phyloP scores from a whole-genome alignment of 352 stramenopile species.

The Phytopythium aichiense region DNA sequence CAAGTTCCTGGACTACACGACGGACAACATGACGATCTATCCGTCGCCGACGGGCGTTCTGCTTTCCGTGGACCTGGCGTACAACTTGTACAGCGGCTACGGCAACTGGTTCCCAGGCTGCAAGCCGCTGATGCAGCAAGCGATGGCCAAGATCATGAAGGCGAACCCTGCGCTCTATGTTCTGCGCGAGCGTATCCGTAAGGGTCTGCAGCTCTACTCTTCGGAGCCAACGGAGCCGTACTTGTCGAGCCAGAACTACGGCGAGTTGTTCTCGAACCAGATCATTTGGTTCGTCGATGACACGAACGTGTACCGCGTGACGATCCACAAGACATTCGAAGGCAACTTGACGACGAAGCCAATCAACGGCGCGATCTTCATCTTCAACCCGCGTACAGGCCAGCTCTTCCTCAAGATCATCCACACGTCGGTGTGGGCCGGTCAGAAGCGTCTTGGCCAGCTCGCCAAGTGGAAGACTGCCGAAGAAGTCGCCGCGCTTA shows the following conservation, averaged over 20 bases:
- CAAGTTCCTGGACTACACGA: slow-evolving; percentile 99
- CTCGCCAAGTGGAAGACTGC: slow-evolving; percentile 99
- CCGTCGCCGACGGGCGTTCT: slow-evolving; percentile 98
- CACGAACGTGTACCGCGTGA: slow-evolving; percentile 98
- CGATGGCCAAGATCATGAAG: slow-evolving; percentile 99
- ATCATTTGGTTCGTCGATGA: slow-evolving; percentile 99
- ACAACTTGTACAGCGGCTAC: slow-evolving; percentile 99
- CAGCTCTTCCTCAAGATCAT: slow-evolving; percentile 99
- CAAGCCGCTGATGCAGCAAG: slow-evolving; percentile 99
- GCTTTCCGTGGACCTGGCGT: slow-evolving; percentile 97
- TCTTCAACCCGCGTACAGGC: slow-evolving; percentile 99
- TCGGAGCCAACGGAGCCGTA: slow-evolving; percentile 99
- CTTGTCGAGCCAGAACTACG: slow-evolving; percentile 99
- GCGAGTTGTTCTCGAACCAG: slow-evolving; percentile 99
- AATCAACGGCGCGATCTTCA: slow-evolving; percentile 99
- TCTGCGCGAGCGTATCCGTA: slow-evolving; percentile 98
- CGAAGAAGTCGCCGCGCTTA: slow-evolving; percentile 99
- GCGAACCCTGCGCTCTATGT: slow-evolving; percentile 99
- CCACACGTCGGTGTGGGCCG: slow-evolving; percentile 99
- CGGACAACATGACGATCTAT: slow-evolving; percentile 99
- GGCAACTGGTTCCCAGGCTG: slow-evolving; percentile 99
- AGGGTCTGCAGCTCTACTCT: slow-evolving; percentile 99
- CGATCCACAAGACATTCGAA: slow-evolving; percentile 99
- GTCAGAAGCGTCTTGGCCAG: slow-evolving; percentile 99
- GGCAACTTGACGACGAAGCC: slow-evolving; percentile 99